Evolutionary conservation across 768 basidiomycete species (phyloP).

Genomic region (Butyriboletus loyo): DNA sequence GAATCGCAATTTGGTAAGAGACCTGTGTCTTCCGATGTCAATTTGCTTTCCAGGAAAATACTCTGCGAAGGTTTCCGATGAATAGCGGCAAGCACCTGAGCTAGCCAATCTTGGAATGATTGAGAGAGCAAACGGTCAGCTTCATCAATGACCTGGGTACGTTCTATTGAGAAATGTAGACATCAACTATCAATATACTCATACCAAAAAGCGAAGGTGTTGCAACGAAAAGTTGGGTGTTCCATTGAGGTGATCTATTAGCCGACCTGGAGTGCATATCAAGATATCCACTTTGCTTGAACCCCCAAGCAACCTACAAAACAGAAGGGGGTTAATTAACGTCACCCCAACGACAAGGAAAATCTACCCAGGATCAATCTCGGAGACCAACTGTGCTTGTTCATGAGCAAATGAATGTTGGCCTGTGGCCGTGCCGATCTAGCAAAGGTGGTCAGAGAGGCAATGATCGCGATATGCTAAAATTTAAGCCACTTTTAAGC

Average conservation of each 20-base stretch:
- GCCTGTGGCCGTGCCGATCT: conserved; percentile 83
- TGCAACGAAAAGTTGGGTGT: conserved; percentile 91
- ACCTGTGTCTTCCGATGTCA: conserved; percentile 5
- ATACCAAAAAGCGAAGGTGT: conserved; percentile 90
- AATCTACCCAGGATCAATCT: conserved; percentile 50
- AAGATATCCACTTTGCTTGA: conserved; percentile 91
- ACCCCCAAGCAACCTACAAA: conserved; percentile 68
- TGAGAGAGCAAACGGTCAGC: conserved; percentile 94
- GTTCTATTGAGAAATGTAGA: neutral
- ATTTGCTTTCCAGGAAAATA: neutral
- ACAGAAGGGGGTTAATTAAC: neutral
- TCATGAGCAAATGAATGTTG: conserved; percentile 95
- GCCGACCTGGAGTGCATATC: conserved; percentile 91
- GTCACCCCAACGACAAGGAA: neutral
- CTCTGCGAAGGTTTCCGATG: conserved; percentile 35
- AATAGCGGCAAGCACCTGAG: conserved; percentile 76
- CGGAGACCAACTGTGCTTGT: conserved; percentile 73
- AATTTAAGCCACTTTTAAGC: conserved; percentile 60
- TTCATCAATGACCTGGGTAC: conserved; percentile 85
- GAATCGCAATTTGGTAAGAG: conserved; percentile 35
- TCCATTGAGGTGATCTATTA: conserved; percentile 89
- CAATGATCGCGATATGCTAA: neutral
- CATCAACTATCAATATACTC: conserved; percentile 23
- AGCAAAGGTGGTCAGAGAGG: conserved; percentile 4
- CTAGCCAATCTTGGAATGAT: conserved; percentile 95